Percentiles rank a stretch among this genome's conserved stretches.
phyloP scores from a whole-genome alignment of 345 rosid species.

The Passiflora organensis region DNA sequence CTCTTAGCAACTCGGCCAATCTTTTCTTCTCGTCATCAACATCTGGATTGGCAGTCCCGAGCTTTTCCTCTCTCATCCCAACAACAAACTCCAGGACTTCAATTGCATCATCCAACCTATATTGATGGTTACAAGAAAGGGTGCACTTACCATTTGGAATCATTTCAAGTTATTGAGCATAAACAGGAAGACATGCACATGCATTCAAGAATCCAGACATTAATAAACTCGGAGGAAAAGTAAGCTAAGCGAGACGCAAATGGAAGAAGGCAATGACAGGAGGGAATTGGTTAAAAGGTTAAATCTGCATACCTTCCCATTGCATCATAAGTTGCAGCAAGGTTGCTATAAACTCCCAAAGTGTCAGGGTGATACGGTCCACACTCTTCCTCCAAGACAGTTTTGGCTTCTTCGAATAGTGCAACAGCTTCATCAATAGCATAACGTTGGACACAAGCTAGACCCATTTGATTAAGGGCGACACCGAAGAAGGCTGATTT shows the following conservation, averaged over 20 bases:
- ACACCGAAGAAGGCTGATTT: slow-evolving; percentile 76
- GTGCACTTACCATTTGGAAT: not conserved
- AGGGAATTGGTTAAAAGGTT: not conserved
- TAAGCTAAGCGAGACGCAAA: not conserved
- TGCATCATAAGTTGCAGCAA: slow-evolving; percentile 95
- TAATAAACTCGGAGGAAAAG: not conserved
- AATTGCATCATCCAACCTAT: slow-evolving; percentile 86
- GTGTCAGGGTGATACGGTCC: slow-evolving; percentile 94
- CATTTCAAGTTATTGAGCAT: not conserved
- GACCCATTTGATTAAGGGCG: slow-evolving; percentile 88
- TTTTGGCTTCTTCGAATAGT: slow-evolving; percentile 83
- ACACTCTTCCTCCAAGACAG: slow-evolving; percentile 66
- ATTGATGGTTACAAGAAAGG: slow-evolving; percentile 2
- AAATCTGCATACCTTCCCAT: slow-evolving; percentile 70
- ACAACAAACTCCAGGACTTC: slow-evolving; percentile 63
- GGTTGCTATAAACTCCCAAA: slow-evolving; percentile 81
- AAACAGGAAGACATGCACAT: not conserved
- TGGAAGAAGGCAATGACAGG: not conserved
- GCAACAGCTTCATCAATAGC: slow-evolving; percentile 81
- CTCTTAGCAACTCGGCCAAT: slow-evolving; percentile 67
- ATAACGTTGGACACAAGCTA: slow-evolving; percentile 65
- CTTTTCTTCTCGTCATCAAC: slow-evolving; percentile 88
- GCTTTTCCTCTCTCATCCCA: slow-evolving; percentile 74
- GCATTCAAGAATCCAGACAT: not conserved
- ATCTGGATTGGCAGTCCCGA: slow-evolving; percentile 85